Evolutionary conservation across 2,329 filamentous ascomycete species (phyloP).

Genomic region (Furcasterigmium furcatum): DNA sequence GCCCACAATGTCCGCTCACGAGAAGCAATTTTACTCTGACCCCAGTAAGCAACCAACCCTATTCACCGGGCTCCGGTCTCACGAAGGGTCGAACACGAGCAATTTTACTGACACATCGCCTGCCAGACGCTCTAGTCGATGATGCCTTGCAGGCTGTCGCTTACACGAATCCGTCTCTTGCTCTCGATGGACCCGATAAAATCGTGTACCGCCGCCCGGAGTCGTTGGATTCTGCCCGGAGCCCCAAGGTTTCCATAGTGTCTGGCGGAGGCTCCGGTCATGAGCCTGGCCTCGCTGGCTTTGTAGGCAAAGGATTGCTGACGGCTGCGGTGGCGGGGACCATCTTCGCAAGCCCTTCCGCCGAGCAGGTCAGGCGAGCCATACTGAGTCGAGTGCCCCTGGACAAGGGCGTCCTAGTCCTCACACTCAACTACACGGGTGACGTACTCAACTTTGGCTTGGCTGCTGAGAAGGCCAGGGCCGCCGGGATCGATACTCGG

Average conservation of each 20-base stretch:
- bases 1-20: too few relatives aligned
- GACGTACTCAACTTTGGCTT: conserved; percentile 46
- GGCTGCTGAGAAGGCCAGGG: conserved; percentile 65
- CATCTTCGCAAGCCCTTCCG: conserved; percentile 78
- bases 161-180: conserved; percentile 78
- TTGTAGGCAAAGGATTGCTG: conserved; percentile 79
- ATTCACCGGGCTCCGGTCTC: too few relatives aligned
- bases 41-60: too few relatives aligned
- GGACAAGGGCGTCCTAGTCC: conserved; percentile 59
- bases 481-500: conserved; percentile 56
- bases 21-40: too few relatives aligned
- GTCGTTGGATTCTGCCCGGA: conserved; percentile 31
- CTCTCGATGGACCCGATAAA: conserved; percentile 76
- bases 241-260: conserved; percentile 71
- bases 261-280: conserved; percentile 89
- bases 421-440: conserved; percentile 21
- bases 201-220: conserved; percentile 72
- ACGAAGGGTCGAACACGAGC: too few relatives aligned
- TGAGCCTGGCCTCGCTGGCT: conserved; percentile 82
- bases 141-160: conserved; percentile 75
- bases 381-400: conserved; percentile 72
- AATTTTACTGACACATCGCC: too few relatives aligned
- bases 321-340: conserved; percentile 81
- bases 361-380: conserved; percentile 77
- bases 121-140: too few relatives aligned